These are phyloP conservation scores for Trichoderma atroviride DNA, from an alignment of 2,329 filamentous ascomycete species.

Conservation along the genomic window DNA sequence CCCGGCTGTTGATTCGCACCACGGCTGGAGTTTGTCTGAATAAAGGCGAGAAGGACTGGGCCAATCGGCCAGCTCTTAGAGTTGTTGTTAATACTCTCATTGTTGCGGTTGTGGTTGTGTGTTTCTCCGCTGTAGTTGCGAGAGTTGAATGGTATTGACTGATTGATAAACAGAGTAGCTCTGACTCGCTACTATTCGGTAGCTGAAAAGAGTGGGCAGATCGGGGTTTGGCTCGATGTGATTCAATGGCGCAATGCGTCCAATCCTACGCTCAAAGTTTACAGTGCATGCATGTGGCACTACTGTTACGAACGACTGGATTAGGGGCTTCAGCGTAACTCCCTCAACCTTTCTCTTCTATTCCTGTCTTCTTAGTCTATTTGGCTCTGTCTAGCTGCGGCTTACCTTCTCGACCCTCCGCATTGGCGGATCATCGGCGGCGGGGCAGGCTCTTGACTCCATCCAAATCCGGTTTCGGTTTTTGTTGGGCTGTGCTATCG, in stretches of 20 bases:
- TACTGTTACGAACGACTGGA: neutral
- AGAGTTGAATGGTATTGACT: neutral
- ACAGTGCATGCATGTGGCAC: neutral
- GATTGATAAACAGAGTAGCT: neutral
- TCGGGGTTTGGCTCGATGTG: neutral
- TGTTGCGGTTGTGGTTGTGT: conserved; percentile 7
- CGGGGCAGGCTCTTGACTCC: neutral
- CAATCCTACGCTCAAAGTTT: neutral
- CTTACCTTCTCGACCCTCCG: conserved; percentile 20
- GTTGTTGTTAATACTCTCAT: conserved; percentile 14
- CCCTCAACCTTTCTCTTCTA: neutral
- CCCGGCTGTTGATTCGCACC: conserved; percentile 14
- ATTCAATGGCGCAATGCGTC: neutral
- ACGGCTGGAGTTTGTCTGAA: conserved; percentile 9
- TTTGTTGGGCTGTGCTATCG: conserved; percentile 15
- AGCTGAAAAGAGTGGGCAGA: neutral
- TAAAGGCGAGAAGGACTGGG: conserved; percentile 2
- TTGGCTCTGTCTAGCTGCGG: neutral
- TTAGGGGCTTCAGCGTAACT: neutral
- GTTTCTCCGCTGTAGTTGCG: neutral
- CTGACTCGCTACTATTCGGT: neutral
- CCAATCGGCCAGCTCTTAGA: conserved; percentile 17
- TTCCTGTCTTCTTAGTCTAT: neutral
- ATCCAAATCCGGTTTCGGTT: neutral
- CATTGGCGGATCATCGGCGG: conserved; percentile 17